Conservation (phyloP, 495 filamentous ascomycete species). For the Penicillium goetzii region DNA sequence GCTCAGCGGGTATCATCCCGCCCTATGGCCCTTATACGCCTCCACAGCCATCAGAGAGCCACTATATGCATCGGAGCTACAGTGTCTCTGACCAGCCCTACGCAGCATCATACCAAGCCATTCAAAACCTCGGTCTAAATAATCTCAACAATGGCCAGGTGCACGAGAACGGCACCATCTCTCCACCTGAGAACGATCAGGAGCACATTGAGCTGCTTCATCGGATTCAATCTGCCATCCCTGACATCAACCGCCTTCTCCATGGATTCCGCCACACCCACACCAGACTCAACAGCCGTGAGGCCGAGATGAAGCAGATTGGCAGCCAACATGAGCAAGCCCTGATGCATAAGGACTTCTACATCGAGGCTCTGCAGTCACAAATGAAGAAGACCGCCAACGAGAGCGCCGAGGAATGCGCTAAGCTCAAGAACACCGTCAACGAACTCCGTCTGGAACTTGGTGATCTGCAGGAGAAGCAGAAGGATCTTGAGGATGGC, state of each 20-base stretch:
- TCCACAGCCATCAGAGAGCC: conserved; percentile 27
- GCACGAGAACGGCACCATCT: conserved; percentile 36
- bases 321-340: conserved; percentile 52
- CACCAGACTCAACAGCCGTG: conserved; percentile 45
- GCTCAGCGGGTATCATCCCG: conserved; percentile 37
- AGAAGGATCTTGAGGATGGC: conserved; percentile 54
- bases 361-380: conserved; percentile 55
- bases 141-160: conserved; percentile 31
- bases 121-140: conserved; percentile 33
- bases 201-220: conserved; percentile 51
- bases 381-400: conserved; percentile 57
- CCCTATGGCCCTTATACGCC: conserved; percentile 46
- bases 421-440: conserved; percentile 52
- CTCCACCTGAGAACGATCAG: conserved; percentile 38
- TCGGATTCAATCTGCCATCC: conserved; percentile 53
- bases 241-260: conserved; percentile 53
- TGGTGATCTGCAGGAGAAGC: conserved; percentile 57
- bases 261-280: conserved; percentile 52
- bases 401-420: conserved; percentile 53
- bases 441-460: conserved; percentile 59
- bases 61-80: conserved; percentile 38
- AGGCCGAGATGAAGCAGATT: conserved; percentile 51
- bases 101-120: conserved; percentile 38
- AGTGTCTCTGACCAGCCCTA: conserved; percentile 36
- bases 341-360: conserved; percentile 55